Conservation (phyloP, 345 rosid genomes). For the Citrus reticulata region DNA sequence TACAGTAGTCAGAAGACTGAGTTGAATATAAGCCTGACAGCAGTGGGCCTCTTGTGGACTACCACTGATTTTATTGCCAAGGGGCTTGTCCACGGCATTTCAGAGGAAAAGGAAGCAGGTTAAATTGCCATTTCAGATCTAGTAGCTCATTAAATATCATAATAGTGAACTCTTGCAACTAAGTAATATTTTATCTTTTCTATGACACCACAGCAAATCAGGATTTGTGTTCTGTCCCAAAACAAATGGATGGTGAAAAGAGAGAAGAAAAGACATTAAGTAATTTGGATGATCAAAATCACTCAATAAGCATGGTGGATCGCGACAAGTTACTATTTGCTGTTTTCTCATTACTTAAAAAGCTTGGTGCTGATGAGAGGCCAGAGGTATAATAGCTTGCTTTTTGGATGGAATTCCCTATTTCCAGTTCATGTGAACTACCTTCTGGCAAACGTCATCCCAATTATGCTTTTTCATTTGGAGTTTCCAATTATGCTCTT, state of each 20-base stretch:
- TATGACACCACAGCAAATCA: conserved; percentile 27
- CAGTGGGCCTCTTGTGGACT: conserved; percentile 94
- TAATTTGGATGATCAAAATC: conserved; percentile 32
- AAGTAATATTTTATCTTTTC: conserved; percentile 11
- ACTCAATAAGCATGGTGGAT: conserved; percentile 30
- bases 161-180: background rate
- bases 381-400: conserved; percentile 69
- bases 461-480: background rate
- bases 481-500: background rate
- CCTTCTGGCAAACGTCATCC: background rate
- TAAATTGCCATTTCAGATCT: conserved; percentile 12
- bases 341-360: conserved; percentile 86
- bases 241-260: conserved; percentile 42
- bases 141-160: background rate
- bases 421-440: background rate
- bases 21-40: conserved; percentile 91
- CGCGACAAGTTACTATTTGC: conserved; percentile 70
- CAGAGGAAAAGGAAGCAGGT: conserved; percentile 60
- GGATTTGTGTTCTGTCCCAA: conserved; percentile 30
- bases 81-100: conserved; percentile 44
- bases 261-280: conserved; percentile 33
- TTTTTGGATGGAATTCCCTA: background rate
- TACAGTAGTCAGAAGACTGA: conserved; percentile 92
- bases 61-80: conserved; percentile 86
- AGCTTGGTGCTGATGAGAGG: conserved; percentile 93